A percentile compares a stretch with the other conserved stretches of the same genome.
These are phyloP conservation scores for Collariella sp. DNA, from an alignment of 495 filamentous ascomycete species.

Conservation along the genomic window DNA sequence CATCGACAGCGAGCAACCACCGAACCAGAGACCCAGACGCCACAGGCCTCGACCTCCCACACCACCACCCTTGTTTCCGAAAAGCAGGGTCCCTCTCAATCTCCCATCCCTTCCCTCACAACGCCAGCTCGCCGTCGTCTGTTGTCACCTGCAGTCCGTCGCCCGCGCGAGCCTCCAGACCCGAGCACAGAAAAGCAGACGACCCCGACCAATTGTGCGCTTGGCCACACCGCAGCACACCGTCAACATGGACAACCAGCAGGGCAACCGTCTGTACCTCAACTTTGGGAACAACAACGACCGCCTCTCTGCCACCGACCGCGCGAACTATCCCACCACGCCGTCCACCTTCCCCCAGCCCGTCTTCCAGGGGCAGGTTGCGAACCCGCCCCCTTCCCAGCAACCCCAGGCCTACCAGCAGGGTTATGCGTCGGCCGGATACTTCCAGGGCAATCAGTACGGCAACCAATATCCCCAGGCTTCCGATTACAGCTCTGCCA, in stretches of 20 bases:
- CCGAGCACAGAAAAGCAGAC: background rate
- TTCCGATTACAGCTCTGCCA: slow-evolving; percentile 26
- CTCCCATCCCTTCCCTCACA: slow-evolving; percentile 11
- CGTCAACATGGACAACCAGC: slow-evolving; percentile 41
- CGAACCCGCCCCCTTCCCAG: slow-evolving; percentile 16
- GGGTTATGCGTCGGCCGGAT: slow-evolving; percentile 22
- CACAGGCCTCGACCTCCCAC: slow-evolving; percentile 6
- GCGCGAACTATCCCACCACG: slow-evolving; percentile 81
- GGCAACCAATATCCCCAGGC: slow-evolving; percentile 27
- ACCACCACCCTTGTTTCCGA: slow-evolving; percentile 14
- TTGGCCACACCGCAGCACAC: slow-evolving; percentile 4
- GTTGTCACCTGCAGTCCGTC: slow-evolving; percentile 3
- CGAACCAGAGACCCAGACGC: background rate
- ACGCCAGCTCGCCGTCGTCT: slow-evolving; percentile 6
- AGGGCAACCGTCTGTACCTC: slow-evolving; percentile 58
- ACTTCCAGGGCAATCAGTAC: slow-evolving; percentile 34
- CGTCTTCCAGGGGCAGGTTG: slow-evolving; percentile 45
- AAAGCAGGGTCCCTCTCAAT: slow-evolving; percentile 14
- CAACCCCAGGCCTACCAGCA: slow-evolving; percentile 38
- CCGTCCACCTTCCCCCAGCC: slow-evolving; percentile 94
- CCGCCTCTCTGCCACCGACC: slow-evolving; percentile 58
- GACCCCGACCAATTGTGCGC: slow-evolving; percentile 1
- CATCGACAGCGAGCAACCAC: slow-evolving; percentile 5
- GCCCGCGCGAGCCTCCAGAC: background rate
- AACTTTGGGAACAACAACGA: slow-evolving; percentile 64